phyloP scores from a whole-genome alignment of 2,329 filamentous ascomycete genomes.

The Colletotrichum graminicola region DNA sequence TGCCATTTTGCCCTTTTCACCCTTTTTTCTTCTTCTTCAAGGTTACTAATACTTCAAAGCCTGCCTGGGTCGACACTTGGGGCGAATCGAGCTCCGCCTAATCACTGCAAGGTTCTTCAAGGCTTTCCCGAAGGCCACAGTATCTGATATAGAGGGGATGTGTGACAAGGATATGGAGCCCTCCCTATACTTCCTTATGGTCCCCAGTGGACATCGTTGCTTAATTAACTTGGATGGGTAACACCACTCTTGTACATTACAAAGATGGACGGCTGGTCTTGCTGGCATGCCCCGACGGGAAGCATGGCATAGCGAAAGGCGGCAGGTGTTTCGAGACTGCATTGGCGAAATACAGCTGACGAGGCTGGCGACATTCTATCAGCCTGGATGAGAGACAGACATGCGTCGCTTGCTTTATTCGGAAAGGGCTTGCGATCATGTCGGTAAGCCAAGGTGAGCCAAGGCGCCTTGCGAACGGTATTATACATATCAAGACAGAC shows the following conservation, averaged over 20 bases:
- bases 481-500: neutral
- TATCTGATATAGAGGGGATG: slow-evolving; percentile 50
- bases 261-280: too few species aligned
- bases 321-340: too few species aligned
- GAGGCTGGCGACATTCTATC: too few species aligned
- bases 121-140: slow-evolving; percentile 54
- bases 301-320: too few species aligned
- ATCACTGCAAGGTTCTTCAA: slow-evolving; percentile 65
- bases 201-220: slow-evolving; percentile 50
- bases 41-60: slow-evolving; percentile 37
- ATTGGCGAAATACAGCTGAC: too few species aligned
- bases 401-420: too few species aligned
- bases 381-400: too few species aligned
- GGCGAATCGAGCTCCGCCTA: slow-evolving; percentile 68
- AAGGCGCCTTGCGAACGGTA: neutral
- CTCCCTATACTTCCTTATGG: slow-evolving; percentile 50
- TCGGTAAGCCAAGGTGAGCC: neutral
- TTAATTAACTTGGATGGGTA: slow-evolving; percentile 42
- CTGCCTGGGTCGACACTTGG: slow-evolving; percentile 70
- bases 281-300: too few species aligned
- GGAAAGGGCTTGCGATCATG: neutral
- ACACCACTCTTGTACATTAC: neutral
- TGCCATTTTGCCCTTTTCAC: neutral
- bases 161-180: slow-evolving; percentile 53
- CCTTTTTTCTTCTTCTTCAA: fast-evolving